Percentiles rank a stretch among this genome's conserved stretches.
phyloP scores from a whole-genome alignment of 2,329 filamentous ascomycete species.

The Davidsoniella virescens region DNA sequence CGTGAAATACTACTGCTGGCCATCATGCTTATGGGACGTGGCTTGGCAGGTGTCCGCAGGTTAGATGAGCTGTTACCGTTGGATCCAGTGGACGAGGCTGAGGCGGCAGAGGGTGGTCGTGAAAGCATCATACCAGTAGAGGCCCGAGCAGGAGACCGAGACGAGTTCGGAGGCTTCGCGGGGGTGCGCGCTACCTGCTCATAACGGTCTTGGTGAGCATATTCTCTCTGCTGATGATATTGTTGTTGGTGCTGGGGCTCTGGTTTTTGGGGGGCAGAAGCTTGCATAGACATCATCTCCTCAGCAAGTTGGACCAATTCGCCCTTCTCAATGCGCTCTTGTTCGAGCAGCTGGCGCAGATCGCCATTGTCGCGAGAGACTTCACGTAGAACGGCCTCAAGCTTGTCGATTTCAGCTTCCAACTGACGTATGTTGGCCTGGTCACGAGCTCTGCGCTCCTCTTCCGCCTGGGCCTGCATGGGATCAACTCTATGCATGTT shows the following conservation, averaged over 20 bases:
- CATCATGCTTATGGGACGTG: constrained; percentile 24
- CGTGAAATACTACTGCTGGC: constrained; percentile 39
- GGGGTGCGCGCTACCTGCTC: constrained; percentile 15
- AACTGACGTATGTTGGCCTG: constrained; percentile 52
- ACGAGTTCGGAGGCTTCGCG: constrained; percentile 15
- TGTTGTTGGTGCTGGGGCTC: constrained; percentile 5
- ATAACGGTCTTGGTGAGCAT: constrained; percentile 14
- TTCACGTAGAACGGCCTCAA: constrained; percentile 55
- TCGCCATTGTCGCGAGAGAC: constrained; percentile 54
- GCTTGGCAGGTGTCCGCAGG: constrained; percentile 20
- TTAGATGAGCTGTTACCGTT: constrained; percentile 9
- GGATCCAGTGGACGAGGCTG: constrained; percentile 10
- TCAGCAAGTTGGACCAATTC: constrained; percentile 68
- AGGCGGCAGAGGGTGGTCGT: constrained; percentile 11
- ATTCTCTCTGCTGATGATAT: constrained; percentile 13
- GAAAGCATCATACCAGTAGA: constrained; percentile 3
- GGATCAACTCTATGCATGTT: constrained; percentile 24
- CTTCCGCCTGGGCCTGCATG: constrained; percentile 25
- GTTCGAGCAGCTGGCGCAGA: constrained; percentile 49
- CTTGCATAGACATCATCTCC: constrained; percentile 63
- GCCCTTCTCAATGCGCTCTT: constrained; percentile 67
- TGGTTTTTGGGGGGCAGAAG: constrained; percentile 19
- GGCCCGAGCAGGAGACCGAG: constrained; percentile 15
- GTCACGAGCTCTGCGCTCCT: constrained; percentile 41
- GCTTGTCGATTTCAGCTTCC: constrained; percentile 56